Percentiles rank a stretch among this genome's conserved stretches.
Evolutionary conservation across 2,329 filamentous ascomycete species (phyloP).

Genomic region (Scedosporium minutisporum): DNA sequence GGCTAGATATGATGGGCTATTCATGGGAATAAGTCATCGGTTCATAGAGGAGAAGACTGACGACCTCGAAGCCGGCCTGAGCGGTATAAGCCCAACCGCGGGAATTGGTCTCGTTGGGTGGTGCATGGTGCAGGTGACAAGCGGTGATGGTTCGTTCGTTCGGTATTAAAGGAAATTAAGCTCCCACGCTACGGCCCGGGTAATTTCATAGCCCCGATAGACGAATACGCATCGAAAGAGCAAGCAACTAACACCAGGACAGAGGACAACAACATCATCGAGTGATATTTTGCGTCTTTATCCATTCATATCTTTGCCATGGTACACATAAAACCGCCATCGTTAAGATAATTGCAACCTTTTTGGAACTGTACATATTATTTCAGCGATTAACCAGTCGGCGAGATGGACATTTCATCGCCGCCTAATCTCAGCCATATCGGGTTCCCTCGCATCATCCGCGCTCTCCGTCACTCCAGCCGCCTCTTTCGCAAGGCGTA

Average conservation of each 20-base stretch:
- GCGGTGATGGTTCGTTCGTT: too few species aligned
- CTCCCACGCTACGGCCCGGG: background rate
- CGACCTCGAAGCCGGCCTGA: background rate
- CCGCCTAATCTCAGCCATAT: constrained; percentile 19
- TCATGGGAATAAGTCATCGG: background rate
- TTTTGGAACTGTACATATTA: constrained; percentile 1
- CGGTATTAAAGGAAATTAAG: too few species aligned
- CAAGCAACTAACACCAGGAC: background rate
- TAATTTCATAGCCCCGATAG: background rate
- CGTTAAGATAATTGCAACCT: background rate
- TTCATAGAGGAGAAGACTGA: too few species aligned
- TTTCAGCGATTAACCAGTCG: background rate
- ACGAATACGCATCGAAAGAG: background rate
- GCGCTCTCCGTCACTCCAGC: constrained; percentile 20
- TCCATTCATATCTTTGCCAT: background rate
- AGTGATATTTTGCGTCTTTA: background rate
- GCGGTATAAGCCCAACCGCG: background rate
- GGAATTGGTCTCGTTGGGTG: too few species aligned
- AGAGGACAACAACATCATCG: too few species aligned
- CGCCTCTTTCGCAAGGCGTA: constrained; percentile 64
- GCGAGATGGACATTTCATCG: background rate
- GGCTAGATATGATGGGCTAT: background rate
- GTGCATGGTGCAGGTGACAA: too few species aligned
- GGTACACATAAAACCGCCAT: background rate
- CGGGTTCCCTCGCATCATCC: constrained; percentile 11